Evolutionary conservation across 768 basidiomycete genomes (phyloP), one percentile per base, ranked within the genome.

Genomic region (Calocybe indica): DNA sequence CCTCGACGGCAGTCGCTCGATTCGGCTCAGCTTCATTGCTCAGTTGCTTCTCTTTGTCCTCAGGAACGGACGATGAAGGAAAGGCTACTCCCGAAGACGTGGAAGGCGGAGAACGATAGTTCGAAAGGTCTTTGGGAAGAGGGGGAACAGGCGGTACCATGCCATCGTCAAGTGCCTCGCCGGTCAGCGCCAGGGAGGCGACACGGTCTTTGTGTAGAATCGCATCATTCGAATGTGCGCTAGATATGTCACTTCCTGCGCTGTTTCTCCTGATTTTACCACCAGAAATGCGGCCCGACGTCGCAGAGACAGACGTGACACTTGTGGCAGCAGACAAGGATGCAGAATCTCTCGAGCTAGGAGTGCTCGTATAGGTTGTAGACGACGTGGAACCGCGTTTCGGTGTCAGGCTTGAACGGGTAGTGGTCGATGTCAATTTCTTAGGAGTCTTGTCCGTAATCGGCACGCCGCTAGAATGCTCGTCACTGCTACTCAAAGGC

Each of bases 71-170:
- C 32, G 70, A 57, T 30, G 33, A 47, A 32, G 84, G 78, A 54
- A 82, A 79, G 13, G 69, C 58, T 43, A 79, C 65, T 38, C 72
- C 70, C 22, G 82, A 68, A 12, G 85, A 75, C 12, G 82, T 76
- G 14, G 76, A 67, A 12, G 80, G 82, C 15, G 85, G 85, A 1
- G 85, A 83, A 45, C 81, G 82, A 67, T 82, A 88, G 14, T 67
- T 80, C n/a, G 85, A 82, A 46, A 92, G 65, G 58, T 92, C 90
- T 69, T 96, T 94, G 37, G 92, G 92, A 28, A 96, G 70, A 34
- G 92, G 93, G 33, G 92, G 93, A 3, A 95, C 92, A 28, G 92
- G 92, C 12, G 93, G 93, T n/a, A 96, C 93, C 48, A 69, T 58
- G 49, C 70, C 68, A 55, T 80, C 80, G 48, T 88, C 86, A 37